Conservation (phyloP, 75 land plant species). For the Azolla pinnata region DNA sequence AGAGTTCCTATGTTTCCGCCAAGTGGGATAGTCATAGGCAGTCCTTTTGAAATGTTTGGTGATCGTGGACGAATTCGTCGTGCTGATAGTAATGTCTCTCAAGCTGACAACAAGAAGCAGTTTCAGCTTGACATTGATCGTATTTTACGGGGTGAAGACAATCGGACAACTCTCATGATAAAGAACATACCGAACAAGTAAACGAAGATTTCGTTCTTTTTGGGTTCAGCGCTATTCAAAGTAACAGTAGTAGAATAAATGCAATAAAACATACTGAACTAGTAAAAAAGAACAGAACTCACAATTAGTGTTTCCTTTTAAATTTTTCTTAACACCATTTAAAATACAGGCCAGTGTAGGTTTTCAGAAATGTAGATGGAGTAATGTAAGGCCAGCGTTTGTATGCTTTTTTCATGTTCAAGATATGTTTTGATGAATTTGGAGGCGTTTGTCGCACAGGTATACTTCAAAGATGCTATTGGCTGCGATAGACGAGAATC, state of each 20-base stretch:
- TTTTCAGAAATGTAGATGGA: no score
- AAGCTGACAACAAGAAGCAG: slow-evolving; percentile 76
- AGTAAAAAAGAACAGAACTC: no score
- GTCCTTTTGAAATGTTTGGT: neutral
- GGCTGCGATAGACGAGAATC: slow-evolving; percentile 35
- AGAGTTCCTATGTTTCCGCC: slow-evolving; percentile 36
- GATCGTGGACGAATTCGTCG: slow-evolving; percentile 58
- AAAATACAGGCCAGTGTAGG: no score
- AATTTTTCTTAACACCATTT: no score
- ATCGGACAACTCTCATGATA: slow-evolving; percentile 92
- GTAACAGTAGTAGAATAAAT: neutral
- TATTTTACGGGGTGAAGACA: slow-evolving; percentile 78
- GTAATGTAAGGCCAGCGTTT: no score
- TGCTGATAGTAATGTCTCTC: slow-evolving; percentile 48
- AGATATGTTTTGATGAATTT: no score
- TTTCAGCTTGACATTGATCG: slow-evolving; percentile 89
- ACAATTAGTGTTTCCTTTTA: no score
- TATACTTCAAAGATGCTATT: slow-evolving; percentile 65
- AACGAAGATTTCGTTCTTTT: slow-evolving; percentile 11
- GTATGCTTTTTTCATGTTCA: no score
- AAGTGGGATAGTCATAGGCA: slow-evolving; percentile 15
- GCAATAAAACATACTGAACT: no score
- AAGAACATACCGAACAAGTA: slow-evolving; percentile 99
- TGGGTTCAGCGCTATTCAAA: neutral
- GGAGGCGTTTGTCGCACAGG: slow-evolving; percentile 29